These are phyloP conservation scores for Exobasidium rhododendri DNA, from an alignment of 1,284 basidiomycete species.

Conservation along the genomic window DNA sequence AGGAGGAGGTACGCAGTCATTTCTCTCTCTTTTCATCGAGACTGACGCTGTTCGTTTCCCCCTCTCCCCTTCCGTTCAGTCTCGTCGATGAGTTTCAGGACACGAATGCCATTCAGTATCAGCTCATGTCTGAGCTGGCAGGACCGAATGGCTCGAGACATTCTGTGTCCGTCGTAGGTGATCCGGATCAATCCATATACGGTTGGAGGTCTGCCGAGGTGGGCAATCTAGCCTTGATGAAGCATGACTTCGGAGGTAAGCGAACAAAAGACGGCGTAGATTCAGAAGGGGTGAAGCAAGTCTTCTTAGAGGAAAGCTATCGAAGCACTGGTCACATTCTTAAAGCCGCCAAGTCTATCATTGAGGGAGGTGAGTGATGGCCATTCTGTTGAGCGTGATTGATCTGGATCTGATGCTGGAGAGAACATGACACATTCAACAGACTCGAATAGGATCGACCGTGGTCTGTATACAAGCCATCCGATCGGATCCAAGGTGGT, in stretches of 20 bases:
- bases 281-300: slow-evolving; percentile 57
- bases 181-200: slow-evolving; percentile 60
- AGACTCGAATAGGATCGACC: slow-evolving; percentile 73
- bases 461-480: slow-evolving; percentile 73
- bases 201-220: slow-evolving; percentile 76
- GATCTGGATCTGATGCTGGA: slow-evolving; percentile 5
- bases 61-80: not conserved
- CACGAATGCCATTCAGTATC: slow-evolving; percentile 80
- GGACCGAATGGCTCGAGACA: slow-evolving; percentile 22
- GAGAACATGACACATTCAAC: not conserved
- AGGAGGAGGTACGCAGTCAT: too few relatives aligned
- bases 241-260: slow-evolving; percentile 28
- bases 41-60: not conserved
- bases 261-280: slow-evolving; percentile 57
- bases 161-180: slow-evolving; percentile 75
- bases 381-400: not conserved
- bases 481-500: slow-evolving; percentile 62
- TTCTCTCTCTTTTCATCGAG: not conserved
- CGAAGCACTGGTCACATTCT: slow-evolving; percentile 78
- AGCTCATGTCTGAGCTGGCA: slow-evolving; percentile 73
- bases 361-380: slow-evolving; percentile 70
- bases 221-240: slow-evolving; percentile 46
- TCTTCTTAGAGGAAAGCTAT: slow-evolving; percentile 82
- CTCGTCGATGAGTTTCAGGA: slow-evolving; percentile 91
- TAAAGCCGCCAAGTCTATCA: slow-evolving; percentile 70